phyloP scores from a whole-genome alignment of 768 basidiomycete species.

The Trametes coccinea region DNA sequence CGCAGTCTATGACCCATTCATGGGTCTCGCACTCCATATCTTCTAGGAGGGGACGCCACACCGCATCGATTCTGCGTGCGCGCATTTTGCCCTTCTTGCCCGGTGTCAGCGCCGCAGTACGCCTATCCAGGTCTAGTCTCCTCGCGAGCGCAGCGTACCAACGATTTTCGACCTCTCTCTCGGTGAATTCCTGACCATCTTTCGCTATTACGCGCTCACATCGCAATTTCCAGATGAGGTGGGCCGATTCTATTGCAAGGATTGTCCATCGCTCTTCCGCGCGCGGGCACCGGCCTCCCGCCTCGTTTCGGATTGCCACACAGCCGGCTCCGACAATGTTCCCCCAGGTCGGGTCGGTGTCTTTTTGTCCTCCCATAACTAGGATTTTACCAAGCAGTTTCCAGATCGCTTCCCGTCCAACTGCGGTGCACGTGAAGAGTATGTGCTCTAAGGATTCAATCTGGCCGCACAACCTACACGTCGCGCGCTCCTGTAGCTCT shows the following conservation, averaged over 20 bases:
- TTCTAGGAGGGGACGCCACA: neutral
- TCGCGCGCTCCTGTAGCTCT: no score
- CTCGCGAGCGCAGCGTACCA: neutral
- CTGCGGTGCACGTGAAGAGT: no score
- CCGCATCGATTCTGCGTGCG: neutral
- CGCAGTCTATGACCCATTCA: neutral
- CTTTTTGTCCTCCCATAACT: constrained; percentile 24
- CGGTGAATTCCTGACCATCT: neutral
- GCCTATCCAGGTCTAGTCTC: neutral
- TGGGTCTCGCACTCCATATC: neutral
- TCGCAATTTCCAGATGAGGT: constrained; percentile 13
- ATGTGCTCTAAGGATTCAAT: no score
- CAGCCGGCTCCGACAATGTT: neutral
- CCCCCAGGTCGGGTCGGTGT: neutral
- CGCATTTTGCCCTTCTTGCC: neutral
- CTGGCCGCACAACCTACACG: no score
- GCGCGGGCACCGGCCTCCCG: neutral
- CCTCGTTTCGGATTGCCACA: neutral
- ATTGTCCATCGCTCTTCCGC: neutral
- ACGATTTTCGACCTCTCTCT: neutral
- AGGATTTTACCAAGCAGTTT: no score
- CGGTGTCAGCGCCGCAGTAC: neutral
- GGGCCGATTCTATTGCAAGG: neutral
- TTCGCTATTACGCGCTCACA: constrained; percentile 4
- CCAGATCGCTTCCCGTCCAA: no score